Evolutionary conservation across 1,139 yeast species (phyloP).

Genomic region (Yarrowia galli): DNA sequence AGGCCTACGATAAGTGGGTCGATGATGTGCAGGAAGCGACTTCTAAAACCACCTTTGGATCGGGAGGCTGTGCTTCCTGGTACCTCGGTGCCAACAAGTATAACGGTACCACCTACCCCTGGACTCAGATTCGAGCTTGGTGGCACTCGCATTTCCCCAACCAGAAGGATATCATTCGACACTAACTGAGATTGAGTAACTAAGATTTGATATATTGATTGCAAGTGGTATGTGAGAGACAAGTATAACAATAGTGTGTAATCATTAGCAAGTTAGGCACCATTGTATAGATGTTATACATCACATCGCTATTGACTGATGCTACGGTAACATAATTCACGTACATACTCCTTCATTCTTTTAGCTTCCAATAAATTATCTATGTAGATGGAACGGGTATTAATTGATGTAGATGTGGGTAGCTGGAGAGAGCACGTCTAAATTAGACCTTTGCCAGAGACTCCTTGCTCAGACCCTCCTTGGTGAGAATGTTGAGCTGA

Average conservation of each 20-base stretch:
- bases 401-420: constrained; percentile 11
- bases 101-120: constrained; percentile 42
- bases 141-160: constrained; percentile 39
- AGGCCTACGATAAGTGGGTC: constrained; percentile 42
- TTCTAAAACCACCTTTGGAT: constrained; percentile 39
- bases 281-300: too few relatives aligned
- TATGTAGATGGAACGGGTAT: constrained; percentile 26
- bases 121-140: constrained; percentile 42
- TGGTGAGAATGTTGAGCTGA: constrained; percentile 24
- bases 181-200: neutral
- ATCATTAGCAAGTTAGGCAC: neutral
- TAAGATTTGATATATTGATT: neutral
- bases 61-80: constrained; percentile 43
- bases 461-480: constrained; percentile 22
- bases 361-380: constrained; percentile 24
- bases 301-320: too few relatives aligned
- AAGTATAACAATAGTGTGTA: neutral
- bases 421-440: neutral
- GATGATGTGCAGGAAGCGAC: constrained; percentile 38
- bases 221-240: too few relatives aligned
- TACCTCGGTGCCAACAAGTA: constrained; percentile 40
- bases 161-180: constrained; percentile 23
- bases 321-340: too few relatives aligned
- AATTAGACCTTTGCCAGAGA: constrained; percentile 14
- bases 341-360: too few relatives aligned